Base-by-base conservation (phyloP, 176 grass and related monocot genomes). In the Stipa capillata region DNA sequence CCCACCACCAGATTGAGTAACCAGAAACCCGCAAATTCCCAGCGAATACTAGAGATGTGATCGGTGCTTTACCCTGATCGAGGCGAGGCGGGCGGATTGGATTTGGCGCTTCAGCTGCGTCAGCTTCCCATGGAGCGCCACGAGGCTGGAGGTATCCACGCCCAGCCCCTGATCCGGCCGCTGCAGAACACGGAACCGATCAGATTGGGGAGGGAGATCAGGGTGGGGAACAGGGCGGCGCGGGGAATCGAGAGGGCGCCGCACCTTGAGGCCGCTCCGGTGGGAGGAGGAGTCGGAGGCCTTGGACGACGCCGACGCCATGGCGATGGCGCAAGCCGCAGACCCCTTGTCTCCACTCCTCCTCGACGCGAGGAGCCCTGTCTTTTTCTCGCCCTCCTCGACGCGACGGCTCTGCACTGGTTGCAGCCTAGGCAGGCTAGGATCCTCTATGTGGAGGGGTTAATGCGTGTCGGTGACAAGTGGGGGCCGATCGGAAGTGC, bases 281-380 rank as follows among this genome's bases (percentile, higher is more conserved):
- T 87, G 88, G 63, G 85, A 89, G 31, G 89, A 97, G 48, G 89
- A 86, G 59, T 97, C 94, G 65, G 87, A 84, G 74, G 82, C 56
- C 79, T 85, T 89, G 40, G 90, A 90, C 37, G 87, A 94, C 32
- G 85, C 91, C 40, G 91, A 92, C 34, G 87, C 89, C 95, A 98
- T 98, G 85, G 70, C 35, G 79, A 84, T 92, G 82, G 78, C 78
- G 82, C 81, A 62, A 85, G 87, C 62, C 44, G 85, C 53, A 40
- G 65, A 93, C 93, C 87, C 63, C 58, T 20, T 8, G 5, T 49
- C 17, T 36, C 49, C 44, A 32, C 41, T 86, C 62, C 50, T 54
- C 47, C 65, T 40, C 33, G 32, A 82, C 75, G 69, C 40, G 53
- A 90, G 35, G 83, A 82, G 61, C 54, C 54, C 54, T 73, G 27